A percentile compares a stretch with the other conserved stretches of the same genome.
phyloP scores from a whole-genome alignment of 371 early-diverging fungal genomes.

The Mortierella sp. region DNA sequence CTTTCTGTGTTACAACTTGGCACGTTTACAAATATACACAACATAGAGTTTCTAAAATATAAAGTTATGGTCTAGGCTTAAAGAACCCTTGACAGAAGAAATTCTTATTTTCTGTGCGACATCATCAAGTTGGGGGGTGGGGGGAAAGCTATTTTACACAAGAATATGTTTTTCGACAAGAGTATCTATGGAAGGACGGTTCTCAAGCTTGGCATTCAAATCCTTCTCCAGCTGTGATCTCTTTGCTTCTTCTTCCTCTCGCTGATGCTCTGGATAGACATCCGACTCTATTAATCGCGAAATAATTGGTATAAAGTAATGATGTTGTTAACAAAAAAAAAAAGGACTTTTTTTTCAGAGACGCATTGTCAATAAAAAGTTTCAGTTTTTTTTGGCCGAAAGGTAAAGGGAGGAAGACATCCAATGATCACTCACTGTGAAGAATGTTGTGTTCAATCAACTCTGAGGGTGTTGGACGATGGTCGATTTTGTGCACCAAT shows the following conservation, averaged over 20 bases:
- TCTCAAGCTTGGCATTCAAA: constrained; percentile 69
- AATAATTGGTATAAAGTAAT: neutral
- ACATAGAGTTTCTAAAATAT: no score
- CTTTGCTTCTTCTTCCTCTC: constrained; percentile 58
- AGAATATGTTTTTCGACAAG: constrained; percentile 74
- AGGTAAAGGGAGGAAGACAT: neutral
- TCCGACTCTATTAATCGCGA: constrained; percentile 46
- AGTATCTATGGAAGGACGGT: constrained; percentile 68
- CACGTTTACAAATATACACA: no score
- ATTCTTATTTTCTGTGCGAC: no score
- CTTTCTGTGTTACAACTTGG: no score
- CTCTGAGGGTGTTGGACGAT: constrained; percentile 77
- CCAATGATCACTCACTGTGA: constrained; percentile 47
- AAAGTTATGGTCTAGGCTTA: no score
- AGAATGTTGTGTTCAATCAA: constrained; percentile 81
- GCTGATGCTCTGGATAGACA: constrained; percentile 69
- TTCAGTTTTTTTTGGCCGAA: neutral
- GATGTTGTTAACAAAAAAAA: neutral
- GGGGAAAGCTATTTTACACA: constrained; percentile 2
- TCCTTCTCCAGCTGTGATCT: constrained; percentile 65
- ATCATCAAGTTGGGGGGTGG: neutral
- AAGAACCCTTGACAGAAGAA: no score
- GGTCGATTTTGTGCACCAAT: constrained; percentile 78
- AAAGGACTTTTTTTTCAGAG: neutral
- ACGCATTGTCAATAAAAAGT: neutral